Percentiles rank a stretch among this genome's conserved stretches.
Conservation (phyloP, 441 rosid species). For the Breynia disticha region DNA sequence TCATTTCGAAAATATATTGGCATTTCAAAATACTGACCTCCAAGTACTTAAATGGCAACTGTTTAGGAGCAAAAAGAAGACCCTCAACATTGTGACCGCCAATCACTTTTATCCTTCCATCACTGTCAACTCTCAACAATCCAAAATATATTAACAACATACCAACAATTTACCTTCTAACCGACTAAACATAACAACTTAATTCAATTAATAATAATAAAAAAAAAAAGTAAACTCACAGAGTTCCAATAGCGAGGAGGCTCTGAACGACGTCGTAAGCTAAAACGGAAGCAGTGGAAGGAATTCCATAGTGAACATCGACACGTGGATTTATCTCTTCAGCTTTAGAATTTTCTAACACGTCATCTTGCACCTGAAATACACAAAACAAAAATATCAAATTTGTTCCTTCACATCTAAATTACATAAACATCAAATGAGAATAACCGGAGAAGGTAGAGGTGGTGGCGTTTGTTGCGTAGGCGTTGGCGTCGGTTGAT, state of each 20-base stretch:
- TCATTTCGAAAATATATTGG: neutral
- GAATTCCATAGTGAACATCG: constrained; percentile 46
- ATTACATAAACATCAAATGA: neutral
- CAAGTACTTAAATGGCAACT: constrained; percentile 38
- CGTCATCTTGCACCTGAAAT: constrained; percentile 12
- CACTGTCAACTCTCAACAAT: constrained; percentile 34
- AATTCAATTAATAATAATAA: neutral
- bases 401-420: neutral
- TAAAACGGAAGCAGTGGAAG: constrained; percentile 47
- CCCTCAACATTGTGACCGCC: constrained; percentile 59
- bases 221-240: constrained; percentile 27
- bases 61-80: constrained; percentile 41
- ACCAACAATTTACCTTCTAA: neutral
- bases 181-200: neutral
- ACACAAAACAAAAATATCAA: neutral
- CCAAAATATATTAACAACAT: neutral
- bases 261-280: constrained; percentile 54
- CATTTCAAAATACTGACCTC: constrained; percentile 25
- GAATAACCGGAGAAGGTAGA: neutral
- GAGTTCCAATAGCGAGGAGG: constrained; percentile 45
- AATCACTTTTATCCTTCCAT: constrained; percentile 57
- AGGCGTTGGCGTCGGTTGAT: constrained; percentile 7
- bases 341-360: constrained; percentile 22
- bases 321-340: constrained; percentile 32
- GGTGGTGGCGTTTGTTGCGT: constrained; percentile 5